A percentile compares a stretch with the other conserved stretches of the same genome.
These are phyloP conservation scores for Hypoxylon subgilvum DNA, from an alignment of 495 filamentous ascomycete genomes.

Conservation along the genomic window DNA sequence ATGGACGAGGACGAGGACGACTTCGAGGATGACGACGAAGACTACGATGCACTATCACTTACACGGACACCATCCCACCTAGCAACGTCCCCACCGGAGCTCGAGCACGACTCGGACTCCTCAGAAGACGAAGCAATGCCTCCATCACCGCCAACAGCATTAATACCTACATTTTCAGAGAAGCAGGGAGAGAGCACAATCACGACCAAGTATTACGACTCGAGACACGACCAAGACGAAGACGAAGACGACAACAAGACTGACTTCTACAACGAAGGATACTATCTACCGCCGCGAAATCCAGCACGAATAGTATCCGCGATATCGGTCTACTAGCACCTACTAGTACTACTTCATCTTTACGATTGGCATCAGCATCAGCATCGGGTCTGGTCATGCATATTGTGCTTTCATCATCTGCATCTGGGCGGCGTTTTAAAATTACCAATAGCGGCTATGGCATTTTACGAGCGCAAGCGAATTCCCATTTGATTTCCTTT, in stretches of 20 bases:
- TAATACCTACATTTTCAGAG: slow-evolving; percentile 71
- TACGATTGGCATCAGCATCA: slow-evolving; percentile 37
- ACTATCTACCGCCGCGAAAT: slow-evolving; percentile 62
- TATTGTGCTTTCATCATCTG: slow-evolving; percentile 44
- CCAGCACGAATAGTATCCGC: slow-evolving; percentile 52
- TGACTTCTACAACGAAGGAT: slow-evolving; percentile 65
- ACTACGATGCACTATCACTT: slow-evolving; percentile 72
- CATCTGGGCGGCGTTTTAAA: slow-evolving; percentile 54
- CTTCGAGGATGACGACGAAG: slow-evolving; percentile 74
- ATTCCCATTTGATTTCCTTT: slow-evolving; percentile 35
- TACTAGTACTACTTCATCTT: slow-evolving; percentile 22
- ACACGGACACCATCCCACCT: slow-evolving; percentile 73
- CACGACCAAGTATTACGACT: slow-evolving; percentile 57
- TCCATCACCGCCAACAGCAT: slow-evolving; percentile 76
- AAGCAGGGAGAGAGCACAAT: slow-evolving; percentile 65
- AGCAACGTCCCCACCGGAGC: slow-evolving; percentile 71
- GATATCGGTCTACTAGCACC: slow-evolving; percentile 55
- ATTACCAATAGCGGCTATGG: slow-evolving; percentile 48
- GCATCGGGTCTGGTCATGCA: slow-evolving; percentile 31
- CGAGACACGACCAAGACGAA: slow-evolving; percentile 41
- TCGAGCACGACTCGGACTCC: slow-evolving; percentile 72
- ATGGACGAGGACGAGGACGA: slow-evolving; percentile 54
- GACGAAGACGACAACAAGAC: slow-evolving; percentile 47
- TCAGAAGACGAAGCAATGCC: slow-evolving; percentile 75
- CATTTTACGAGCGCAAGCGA: slow-evolving; percentile 43